Evolutionary conservation across 2,329 filamentous ascomycete genomes (phyloP).

Genomic region (Pseudocercospora musae): DNA sequence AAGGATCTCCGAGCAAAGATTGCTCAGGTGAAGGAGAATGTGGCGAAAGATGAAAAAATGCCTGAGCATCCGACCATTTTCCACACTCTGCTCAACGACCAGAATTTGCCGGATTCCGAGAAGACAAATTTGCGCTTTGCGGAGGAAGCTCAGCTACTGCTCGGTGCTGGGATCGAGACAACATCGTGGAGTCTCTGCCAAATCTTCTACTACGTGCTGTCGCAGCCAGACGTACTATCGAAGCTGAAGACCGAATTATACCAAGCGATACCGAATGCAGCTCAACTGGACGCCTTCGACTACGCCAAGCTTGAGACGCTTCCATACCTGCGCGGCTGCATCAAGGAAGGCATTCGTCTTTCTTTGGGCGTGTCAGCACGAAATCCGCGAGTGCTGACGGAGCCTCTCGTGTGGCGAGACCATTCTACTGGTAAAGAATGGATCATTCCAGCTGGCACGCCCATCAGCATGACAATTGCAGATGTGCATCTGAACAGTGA

Average conservation of each 20-base stretch:
- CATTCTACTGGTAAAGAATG: constrained; percentile 4
- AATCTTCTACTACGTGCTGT: constrained; percentile 24
- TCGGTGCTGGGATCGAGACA: constrained; percentile 26
- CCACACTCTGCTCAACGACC: constrained; percentile 21
- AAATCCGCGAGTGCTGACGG: constrained; percentile 19
- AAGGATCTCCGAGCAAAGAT: constrained; percentile 17
- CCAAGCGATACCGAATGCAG: constrained; percentile 16
- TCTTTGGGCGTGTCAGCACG: constrained; percentile 20
- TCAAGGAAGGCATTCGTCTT: constrained; percentile 23
- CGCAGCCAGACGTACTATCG: constrained; percentile 15
- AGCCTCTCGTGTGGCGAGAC: constrained; percentile 16
- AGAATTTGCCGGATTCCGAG: constrained; percentile 21
- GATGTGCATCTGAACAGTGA: constrained; percentile 35
- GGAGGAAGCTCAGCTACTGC: constrained; percentile 27
- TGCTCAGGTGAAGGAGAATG: neutral
- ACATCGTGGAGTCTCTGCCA: constrained; percentile 21
- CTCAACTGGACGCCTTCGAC: constrained; percentile 10
- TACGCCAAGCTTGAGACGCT: constrained; percentile 20
- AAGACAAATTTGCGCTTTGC: constrained; percentile 21
- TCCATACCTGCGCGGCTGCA: constrained; percentile 23
- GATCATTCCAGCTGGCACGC: constrained; percentile 26
- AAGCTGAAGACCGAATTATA: constrained; percentile 29
- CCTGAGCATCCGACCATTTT: constrained; percentile 23
- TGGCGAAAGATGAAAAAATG: constrained; percentile 12
- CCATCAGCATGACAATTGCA: constrained; percentile 32